Evolutionary conservation across 306 rosid species (phyloP).

Genomic region (Arachis hypogaea): DNA sequence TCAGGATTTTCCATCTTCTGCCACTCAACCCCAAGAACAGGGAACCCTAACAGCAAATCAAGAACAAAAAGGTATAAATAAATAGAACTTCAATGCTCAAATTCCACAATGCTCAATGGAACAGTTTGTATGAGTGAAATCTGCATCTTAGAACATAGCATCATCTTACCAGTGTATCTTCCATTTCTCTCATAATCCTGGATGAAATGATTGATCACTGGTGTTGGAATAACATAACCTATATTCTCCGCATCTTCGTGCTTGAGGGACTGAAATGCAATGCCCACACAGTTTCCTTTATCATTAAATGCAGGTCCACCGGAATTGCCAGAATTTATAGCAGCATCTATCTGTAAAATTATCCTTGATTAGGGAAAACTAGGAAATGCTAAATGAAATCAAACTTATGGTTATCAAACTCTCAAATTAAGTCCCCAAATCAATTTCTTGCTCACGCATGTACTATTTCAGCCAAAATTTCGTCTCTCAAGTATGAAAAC

Average conservation of each 20-base stretch:
- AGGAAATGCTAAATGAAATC: slow-evolving; percentile 14
- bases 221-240: slow-evolving; percentile 97
- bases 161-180: slow-evolving; percentile 75
- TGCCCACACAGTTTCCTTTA: slow-evolving; percentile 92
- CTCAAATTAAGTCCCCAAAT: too few relatives aligned
- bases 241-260: slow-evolving; percentile 92
- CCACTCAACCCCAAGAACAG: slow-evolving; percentile 96
- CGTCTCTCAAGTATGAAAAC: too few relatives aligned
- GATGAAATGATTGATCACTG: slow-evolving; percentile 92
- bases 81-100: slow-evolving; percentile 21
- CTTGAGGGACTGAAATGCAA: slow-evolving; percentile 97
- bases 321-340: slow-evolving; percentile 96
- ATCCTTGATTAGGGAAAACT: slow-evolving; percentile 30
- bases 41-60: slow-evolving; percentile 67
- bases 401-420: background rate
- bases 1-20: slow-evolving; percentile 99
- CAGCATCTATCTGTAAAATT: slow-evolving; percentile 84
- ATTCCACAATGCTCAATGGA: slow-evolving; percentile 9
- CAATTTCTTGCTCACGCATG: too few relatives aligned
- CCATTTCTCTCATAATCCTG: slow-evolving; percentile 88
- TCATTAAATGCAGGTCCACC: slow-evolving; percentile 98
- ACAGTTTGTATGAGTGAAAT: slow-evolving; percentile 33
- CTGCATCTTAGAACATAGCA: slow-evolving; percentile 30
- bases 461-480: too few relatives aligned
- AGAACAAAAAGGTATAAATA: slow-evolving; percentile 15